phyloP scores from a whole-genome alignment of 768 basidiomycete genomes.

The Suillus brevipes region DNA sequence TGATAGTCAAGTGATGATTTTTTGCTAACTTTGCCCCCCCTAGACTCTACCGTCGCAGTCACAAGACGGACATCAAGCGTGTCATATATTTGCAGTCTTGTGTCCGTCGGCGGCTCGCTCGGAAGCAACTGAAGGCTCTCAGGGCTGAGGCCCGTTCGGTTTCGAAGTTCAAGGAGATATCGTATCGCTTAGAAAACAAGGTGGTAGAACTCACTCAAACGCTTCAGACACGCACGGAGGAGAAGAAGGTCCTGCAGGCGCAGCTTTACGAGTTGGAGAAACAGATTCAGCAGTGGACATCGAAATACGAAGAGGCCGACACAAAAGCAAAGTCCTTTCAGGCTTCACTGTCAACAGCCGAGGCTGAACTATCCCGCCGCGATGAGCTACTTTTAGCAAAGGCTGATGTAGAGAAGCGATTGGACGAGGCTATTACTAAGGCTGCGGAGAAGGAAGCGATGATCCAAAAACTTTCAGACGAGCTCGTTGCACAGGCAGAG shows the following conservation, averaged over 20 bases:
- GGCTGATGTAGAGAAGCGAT: conserved; percentile 71
- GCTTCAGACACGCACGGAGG: conserved; percentile 85
- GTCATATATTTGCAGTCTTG: conserved; percentile 91
- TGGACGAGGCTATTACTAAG: conserved; percentile 76
- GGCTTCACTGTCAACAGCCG: conserved; percentile 63
- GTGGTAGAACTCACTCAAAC: conserved; percentile 97
- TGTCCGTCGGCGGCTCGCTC: conserved; percentile 83
- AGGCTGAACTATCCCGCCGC: conserved; percentile 68
- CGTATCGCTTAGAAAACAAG: conserved; percentile 97
- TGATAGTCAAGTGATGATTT: conserved; percentile 4
- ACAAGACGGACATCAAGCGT: conserved; percentile 61
- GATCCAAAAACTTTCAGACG: conserved; percentile 79
- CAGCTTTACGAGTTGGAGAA: conserved; percentile 78
- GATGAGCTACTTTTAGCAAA: conserved; percentile 77
- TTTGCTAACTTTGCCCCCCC: conserved; percentile 12
- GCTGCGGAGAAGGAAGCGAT: conserved; percentile 80
- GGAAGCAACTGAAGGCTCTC: conserved; percentile 80
- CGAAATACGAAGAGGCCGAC: conserved; percentile 87
- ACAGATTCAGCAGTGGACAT: conserved; percentile 82
- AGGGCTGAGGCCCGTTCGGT: conserved; percentile 94
- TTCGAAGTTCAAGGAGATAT: conserved; percentile 98
- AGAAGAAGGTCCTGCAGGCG: conserved; percentile 85
- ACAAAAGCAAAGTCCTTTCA: conserved; percentile 71
- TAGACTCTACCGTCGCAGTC: conserved; percentile 56
- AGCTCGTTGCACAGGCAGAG: conserved; percentile 68